Percentiles rank a stretch among this genome's conserved stretches.
These are phyloP conservation scores for Cladosporium sp. DNA, from an alignment of 2,329 filamentous ascomycete species.

Conservation along the genomic window DNA sequence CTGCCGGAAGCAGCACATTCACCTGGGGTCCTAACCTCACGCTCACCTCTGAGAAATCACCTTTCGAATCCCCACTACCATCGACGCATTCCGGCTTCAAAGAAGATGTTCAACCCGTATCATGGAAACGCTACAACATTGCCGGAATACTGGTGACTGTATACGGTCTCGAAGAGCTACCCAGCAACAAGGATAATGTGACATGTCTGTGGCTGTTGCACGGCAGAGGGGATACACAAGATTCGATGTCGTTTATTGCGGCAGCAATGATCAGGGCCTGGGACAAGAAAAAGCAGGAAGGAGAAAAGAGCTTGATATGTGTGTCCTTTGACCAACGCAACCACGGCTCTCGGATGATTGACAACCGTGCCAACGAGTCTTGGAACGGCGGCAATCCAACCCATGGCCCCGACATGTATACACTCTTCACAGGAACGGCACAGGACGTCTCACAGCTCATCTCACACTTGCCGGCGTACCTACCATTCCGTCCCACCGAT, in stretches of 20 bases:
- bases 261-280: slow-evolving; percentile 67
- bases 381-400: slow-evolving; percentile 77
- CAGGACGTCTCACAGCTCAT: slow-evolving; percentile 75
- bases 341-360: slow-evolving; percentile 73
- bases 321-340: slow-evolving; percentile 91
- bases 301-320: slow-evolving; percentile 66
- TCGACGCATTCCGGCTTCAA: slow-evolving; percentile 34
- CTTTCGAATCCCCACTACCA: slow-evolving; percentile 35
- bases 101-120: slow-evolving; percentile 49
- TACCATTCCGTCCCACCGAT: slow-evolving; percentile 54
- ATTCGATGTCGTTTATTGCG: slow-evolving; percentile 74
- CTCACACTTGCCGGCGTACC: slow-evolving; percentile 73
- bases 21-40: slow-evolving; percentile 35
- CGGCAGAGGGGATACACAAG: slow-evolving; percentile 68
- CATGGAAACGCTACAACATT: slow-evolving; percentile 67
- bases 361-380: slow-evolving; percentile 67
- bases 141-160: slow-evolving; percentile 76
- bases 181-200: slow-evolving; percentile 52
- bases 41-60: slow-evolving; percentile 33
- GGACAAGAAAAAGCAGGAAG: slow-evolving; percentile 47
- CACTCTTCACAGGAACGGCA: slow-evolving; percentile 70
- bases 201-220: slow-evolving; percentile 92
- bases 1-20: slow-evolving; percentile 36
- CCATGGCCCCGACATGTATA: slow-evolving; percentile 93
- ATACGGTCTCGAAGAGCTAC: slow-evolving; percentile 76